Base-by-base conservation (phyloP, 257 asterid species). In the Datura wrightii region DNA sequence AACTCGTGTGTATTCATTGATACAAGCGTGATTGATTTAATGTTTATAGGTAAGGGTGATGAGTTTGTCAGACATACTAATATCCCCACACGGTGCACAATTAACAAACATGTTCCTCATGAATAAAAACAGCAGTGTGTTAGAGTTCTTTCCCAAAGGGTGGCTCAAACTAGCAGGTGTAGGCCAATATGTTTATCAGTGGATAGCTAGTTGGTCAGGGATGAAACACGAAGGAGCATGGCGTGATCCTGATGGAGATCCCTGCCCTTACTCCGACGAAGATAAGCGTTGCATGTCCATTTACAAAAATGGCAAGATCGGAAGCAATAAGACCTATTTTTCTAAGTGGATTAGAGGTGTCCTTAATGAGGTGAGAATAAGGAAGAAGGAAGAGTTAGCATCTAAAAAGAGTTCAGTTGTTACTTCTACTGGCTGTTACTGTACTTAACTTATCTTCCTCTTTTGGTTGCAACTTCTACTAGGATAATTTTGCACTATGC, bases 11-110 rank as follows among this genome's bases (percentile, higher is more conserved):
- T 24, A 24, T 24, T 24, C 31, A 24, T 24, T 24, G 31, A 24
- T 24, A 24, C 31, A 24, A 24, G 31, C 31, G 31, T 24, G 19
- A 36, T 13, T n/a, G 15, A 71, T 36, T 39, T n/a, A 6, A 37
- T 54, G n/a, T 80, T 36, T 86, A 8, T 87, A 91, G 94, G 93
- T 91, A 88, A 89, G 86, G 54, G 14, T 93, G 87, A 93, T 94
- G 98, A 88, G 94, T 74, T 62, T 34, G 52, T 92, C 97, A 3
- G 96, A 93, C 84, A 85, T 95, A 42, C 71, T 93, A 79, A 88
- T 92, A 46, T 93, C 97, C 39, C 96, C 97, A 52, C 97, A 93
- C 69, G 97, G 97, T 7, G 97, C 98, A 7, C 98, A 95, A 79
- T 46, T 95, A 79, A 92, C 92, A 4, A 93, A 93, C 92, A 89